Evolutionary conservation across 2,329 filamentous ascomycete species (phyloP).

Genomic region (Aspergillus awamori): DNA sequence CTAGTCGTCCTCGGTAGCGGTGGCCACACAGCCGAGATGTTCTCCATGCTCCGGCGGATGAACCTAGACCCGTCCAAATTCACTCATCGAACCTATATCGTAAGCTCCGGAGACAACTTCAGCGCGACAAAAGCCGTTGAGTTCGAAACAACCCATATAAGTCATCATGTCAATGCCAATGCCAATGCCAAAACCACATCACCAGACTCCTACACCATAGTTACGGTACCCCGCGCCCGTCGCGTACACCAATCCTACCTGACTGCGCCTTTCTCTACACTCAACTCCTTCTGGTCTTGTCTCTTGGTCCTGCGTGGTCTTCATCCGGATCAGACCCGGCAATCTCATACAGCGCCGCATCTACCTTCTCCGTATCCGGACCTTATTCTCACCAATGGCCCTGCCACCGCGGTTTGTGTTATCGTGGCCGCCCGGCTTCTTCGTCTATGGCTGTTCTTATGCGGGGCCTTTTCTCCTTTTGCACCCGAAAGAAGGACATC

Average conservation of each 20-base stretch:
- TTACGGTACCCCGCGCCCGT: slow-evolving; percentile 73
- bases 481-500: not conserved
- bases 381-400: slow-evolving; percentile 83
- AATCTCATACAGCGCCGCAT: slow-evolving; percentile 20
- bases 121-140: slow-evolving; percentile 66
- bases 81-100: slow-evolving; percentile 75
- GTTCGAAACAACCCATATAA: slow-evolving; percentile 58
- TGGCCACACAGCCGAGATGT: slow-evolving; percentile 93
- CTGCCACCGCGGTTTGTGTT: slow-evolving; percentile 82
- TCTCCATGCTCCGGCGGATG: slow-evolving; percentile 74
- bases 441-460: slow-evolving; percentile 51
- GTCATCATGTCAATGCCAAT: slow-evolving; percentile 15
- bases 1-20: slow-evolving; percentile 87
- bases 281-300: slow-evolving; percentile 67
- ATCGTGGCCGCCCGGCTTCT: slow-evolving; percentile 60
- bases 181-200: slow-evolving; percentile 3
- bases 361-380: slow-evolving; percentile 62
- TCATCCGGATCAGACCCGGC: slow-evolving; percentile 42
- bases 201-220: slow-evolving; percentile 60
- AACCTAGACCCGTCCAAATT: slow-evolving; percentile 50
- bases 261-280: slow-evolving; percentile 70
- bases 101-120: slow-evolving; percentile 74
- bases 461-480: slow-evolving; percentile 15
- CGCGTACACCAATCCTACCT: slow-evolving; percentile 78
- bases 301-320: slow-evolving; percentile 56